A percentile compares a stretch with the other conserved stretches of the same genome.
phyloP scores from a whole-genome alignment of 2,329 filamentous ascomycete species.

The Fusarium verticillioides region DNA sequence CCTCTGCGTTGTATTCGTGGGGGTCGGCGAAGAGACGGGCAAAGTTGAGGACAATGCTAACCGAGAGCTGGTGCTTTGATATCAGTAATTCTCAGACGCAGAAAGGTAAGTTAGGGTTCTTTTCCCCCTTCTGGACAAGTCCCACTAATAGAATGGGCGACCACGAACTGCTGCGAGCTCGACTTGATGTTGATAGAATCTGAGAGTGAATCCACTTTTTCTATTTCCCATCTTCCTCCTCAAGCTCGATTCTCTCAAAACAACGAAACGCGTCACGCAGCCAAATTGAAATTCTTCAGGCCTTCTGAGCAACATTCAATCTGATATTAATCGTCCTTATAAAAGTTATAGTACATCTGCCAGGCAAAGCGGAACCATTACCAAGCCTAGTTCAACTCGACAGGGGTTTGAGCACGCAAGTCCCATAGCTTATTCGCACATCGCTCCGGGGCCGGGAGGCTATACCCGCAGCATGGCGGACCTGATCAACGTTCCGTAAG shows the following conservation, averaged over 20 bases:
- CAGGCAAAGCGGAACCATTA: background rate
- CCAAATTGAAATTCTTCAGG: background rate
- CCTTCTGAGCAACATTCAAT: background rate
- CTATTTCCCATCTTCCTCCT: background rate
- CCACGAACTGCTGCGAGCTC: background rate
- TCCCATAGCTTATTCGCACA: background rate
- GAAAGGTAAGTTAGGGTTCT: background rate
- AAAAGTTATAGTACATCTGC: background rate
- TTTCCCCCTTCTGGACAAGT: background rate
- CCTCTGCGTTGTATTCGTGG: background rate
- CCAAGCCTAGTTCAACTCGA: background rate
- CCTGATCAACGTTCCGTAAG: background rate
- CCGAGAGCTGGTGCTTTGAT: background rate
- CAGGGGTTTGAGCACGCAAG: slow-evolving; percentile 1
- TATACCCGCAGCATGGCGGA: background rate
- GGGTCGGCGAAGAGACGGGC: background rate
- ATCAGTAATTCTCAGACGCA: background rate
- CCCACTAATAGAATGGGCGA: background rate
- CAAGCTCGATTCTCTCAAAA: background rate
- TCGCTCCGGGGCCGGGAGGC: background rate
- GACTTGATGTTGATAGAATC: background rate
- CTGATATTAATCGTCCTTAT: background rate
- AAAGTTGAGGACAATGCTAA: background rate
- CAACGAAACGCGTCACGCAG: background rate
- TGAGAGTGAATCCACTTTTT: background rate